phyloP scores from a whole-genome alignment of 2,329 filamentous ascomycete genomes.

The Parafenestella ontariensis region DNA sequence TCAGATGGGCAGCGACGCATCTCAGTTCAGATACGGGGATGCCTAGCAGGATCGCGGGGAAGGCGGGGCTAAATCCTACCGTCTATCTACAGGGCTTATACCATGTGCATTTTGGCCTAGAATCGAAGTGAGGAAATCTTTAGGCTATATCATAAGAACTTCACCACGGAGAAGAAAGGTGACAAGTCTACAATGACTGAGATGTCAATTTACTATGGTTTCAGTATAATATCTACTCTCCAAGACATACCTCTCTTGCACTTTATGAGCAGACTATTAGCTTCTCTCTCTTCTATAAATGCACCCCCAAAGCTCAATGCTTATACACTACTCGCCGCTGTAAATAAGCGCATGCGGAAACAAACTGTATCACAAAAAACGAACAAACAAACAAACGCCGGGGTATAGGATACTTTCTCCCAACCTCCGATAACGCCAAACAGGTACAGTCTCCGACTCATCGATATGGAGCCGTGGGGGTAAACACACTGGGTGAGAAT shows the following conservation, averaged over 20 bases:
- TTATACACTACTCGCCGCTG: too few species aligned
- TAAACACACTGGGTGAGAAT: neutral
- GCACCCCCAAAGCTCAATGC: neutral
- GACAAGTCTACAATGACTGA: neutral
- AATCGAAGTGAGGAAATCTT: too few species aligned
- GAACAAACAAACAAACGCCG: slow-evolving; percentile 9
- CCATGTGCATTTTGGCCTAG: neutral
- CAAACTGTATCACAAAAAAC: slow-evolving; percentile 3
- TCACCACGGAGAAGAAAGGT: neutral
- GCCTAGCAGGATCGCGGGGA: neutral
- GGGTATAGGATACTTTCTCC: slow-evolving; percentile 39
- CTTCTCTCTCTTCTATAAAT: neutral
- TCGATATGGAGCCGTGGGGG: neutral
- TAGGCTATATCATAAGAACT: neutral
- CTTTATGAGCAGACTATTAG: neutral
- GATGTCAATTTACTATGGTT: neutral
- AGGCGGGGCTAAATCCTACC: neutral
- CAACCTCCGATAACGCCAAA: slow-evolving; percentile 22
- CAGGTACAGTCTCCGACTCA: neutral
- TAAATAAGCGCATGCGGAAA: neutral
- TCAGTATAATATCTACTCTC: slow-evolving; percentile 2
- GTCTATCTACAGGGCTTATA: neutral
- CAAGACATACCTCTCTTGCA: neutral
- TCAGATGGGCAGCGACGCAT: neutral
- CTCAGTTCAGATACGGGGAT: too few species aligned